Evolutionary conservation across 495 filamentous ascomycete species (phyloP).

Genomic region (Delitschia confertaspora): DNA sequence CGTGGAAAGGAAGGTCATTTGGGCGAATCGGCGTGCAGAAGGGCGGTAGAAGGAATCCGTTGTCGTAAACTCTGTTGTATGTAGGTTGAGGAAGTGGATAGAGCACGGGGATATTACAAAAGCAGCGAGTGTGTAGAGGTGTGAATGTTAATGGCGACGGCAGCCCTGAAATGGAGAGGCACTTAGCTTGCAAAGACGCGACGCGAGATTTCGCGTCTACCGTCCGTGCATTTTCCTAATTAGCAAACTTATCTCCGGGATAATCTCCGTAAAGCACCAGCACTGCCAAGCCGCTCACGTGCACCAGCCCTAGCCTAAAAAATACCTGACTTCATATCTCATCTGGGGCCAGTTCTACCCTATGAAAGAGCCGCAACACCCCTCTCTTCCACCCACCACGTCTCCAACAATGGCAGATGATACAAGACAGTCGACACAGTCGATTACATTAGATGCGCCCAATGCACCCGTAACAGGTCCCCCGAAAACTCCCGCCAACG

Average conservation of each 20-base stretch:
- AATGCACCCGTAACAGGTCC: constrained; percentile 4
- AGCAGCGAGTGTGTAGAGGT: too few relatives aligned
- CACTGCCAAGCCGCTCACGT: neutral
- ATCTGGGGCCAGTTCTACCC: constrained; percentile 2
- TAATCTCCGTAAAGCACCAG: neutral
- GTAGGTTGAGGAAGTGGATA: neutral
- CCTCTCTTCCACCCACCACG: constrained; percentile 2
- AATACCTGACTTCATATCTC: neutral
- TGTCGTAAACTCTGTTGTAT: neutral
- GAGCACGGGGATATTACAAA: too few relatives aligned
- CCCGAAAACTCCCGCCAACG: constrained; percentile 36
- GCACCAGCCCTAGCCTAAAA: neutral
- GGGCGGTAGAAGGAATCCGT: neutral
- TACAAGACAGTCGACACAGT: constrained; percentile 31
- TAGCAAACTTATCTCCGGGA: too few relatives aligned
- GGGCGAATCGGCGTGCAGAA: too few relatives aligned
- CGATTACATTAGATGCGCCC: constrained; percentile 3
- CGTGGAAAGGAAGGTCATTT: constrained; percentile 7
- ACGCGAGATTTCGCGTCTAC: too few relatives aligned
- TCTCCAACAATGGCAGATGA: constrained; percentile 47
- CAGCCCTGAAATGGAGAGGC: too few relatives aligned
- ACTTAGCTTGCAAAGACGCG: too few relatives aligned
- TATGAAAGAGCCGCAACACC: neutral
- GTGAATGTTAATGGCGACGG: too few relatives aligned
- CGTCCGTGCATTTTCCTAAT: too few relatives aligned